Evolutionary conservation across 805 yeast genomes (phyloP).

Genomic region (Saccharomycopsis javanensis): DNA sequence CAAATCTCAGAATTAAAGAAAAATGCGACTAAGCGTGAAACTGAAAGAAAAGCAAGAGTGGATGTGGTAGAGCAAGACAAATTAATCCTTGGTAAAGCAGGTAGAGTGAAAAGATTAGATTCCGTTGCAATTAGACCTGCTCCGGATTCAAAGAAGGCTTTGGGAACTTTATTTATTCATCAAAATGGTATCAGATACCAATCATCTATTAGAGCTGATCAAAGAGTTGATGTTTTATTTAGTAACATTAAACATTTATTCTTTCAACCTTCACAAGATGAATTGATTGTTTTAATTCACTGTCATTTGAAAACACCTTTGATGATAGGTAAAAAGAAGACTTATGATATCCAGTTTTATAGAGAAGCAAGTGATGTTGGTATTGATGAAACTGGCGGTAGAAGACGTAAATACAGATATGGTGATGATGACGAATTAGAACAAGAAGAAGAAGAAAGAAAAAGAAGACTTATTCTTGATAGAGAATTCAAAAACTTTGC

Average conservation of each 20-base stretch:
- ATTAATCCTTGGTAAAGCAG: slow-evolving; percentile 69
- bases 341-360: slow-evolving; percentile 91
- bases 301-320: slow-evolving; percentile 87
- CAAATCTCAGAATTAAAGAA: slow-evolving; percentile 88
- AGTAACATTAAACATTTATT: slow-evolving; percentile 87
- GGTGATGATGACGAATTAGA: slow-evolving; percentile 98
- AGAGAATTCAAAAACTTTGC: slow-evolving; percentile 86
- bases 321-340: slow-evolving; percentile 91
- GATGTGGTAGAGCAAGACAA: slow-evolving; percentile 92
- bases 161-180: slow-evolving; percentile 85
- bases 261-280: slow-evolving; percentile 94
- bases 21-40: slow-evolving; percentile 82
- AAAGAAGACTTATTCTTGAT: slow-evolving; percentile 82
- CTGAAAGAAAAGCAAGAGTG: slow-evolving; percentile 82
- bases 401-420: slow-evolving; percentile 74
- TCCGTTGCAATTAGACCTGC: slow-evolving; percentile 88
- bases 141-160: slow-evolving; percentile 92
- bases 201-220: slow-evolving; percentile 75
- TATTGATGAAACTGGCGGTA: slow-evolving; percentile 93
- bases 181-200: slow-evolving; percentile 94
- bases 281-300: slow-evolving; percentile 84
- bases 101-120: slow-evolving; percentile 80
- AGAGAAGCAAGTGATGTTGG: slow-evolving; percentile 95
- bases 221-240: slow-evolving; percentile 77
- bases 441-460: slow-evolving; percentile 96